Evolutionary conservation across 2,329 filamentous ascomycete species (phyloP).

Genomic region (Trichoderma sp.): DNA sequence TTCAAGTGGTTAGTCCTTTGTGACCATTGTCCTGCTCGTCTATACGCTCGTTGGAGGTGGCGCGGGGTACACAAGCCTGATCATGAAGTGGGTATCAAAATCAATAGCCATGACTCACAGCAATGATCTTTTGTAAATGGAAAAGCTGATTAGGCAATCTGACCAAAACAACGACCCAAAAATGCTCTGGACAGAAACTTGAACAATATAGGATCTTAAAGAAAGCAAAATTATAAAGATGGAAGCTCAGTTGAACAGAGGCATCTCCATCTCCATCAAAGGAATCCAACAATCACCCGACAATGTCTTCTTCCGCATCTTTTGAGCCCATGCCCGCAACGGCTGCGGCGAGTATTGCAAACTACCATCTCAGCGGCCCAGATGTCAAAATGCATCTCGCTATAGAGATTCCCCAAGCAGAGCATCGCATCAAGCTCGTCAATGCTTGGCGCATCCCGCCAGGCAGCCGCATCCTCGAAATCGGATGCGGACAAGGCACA

Average conservation of each 20-base stretch:
- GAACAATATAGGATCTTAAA: not conserved
- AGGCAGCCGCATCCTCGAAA: slow-evolving; percentile 52
- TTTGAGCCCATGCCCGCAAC: slow-evolving; percentile 24
- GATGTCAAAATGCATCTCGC: slow-evolving; percentile 13
- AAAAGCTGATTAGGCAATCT: not conserved
- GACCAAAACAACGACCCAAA: not conserved
- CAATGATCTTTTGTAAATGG: not conserved
- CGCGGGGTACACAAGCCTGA: not conserved
- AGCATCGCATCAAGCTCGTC: slow-evolving; percentile 42
- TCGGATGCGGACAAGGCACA: slow-evolving; percentile 63
- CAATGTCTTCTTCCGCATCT: slow-evolving; percentile 20
- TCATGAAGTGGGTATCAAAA: not conserved
- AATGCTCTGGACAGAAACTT: not conserved
- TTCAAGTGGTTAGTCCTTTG: no score
- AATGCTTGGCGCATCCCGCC: slow-evolving; percentile 41
- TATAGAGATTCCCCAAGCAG: slow-evolving; percentile 33
- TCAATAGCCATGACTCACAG: slow-evolving; percentile 9
- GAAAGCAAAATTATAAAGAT: not conserved
- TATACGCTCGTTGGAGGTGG: not conserved
- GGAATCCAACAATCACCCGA: not conserved
- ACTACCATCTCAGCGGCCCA: slow-evolving; percentile 8
- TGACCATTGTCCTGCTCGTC: no score
- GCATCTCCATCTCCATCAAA: not conserved
- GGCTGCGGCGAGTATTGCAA: slow-evolving; percentile 24
- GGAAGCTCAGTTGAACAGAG: not conserved